Percentiles rank a stretch among this genome's conserved stretches.
phyloP scores from a whole-genome alignment of 768 basidiomycete genomes.

The Boletus speciosus region DNA sequence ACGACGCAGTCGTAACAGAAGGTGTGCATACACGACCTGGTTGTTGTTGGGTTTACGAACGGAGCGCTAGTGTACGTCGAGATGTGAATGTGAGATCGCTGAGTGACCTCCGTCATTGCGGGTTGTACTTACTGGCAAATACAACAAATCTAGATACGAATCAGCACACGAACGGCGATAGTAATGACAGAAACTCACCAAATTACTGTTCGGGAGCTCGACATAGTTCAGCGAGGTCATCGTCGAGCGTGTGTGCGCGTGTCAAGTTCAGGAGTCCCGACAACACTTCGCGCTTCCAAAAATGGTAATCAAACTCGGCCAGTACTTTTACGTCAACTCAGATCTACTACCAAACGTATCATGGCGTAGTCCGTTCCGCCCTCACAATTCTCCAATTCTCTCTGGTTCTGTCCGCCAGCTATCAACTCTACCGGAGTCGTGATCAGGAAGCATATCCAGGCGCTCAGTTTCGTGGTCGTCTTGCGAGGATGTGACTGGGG shows the following conservation, averaged over 20 bases:
- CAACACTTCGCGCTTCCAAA: neutral
- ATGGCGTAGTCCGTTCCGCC: neutral
- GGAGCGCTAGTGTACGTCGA: conserved; percentile 46
- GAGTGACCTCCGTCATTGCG: neutral
- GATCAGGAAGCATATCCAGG: too few relatives aligned
- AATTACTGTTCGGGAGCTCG: conserved; percentile 60
- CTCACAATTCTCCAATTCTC: too few relatives aligned
- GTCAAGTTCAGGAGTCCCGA: neutral
- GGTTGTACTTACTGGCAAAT: conserved; percentile 56
- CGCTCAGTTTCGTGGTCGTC: too few relatives aligned
- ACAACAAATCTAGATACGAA: conserved; percentile 59
- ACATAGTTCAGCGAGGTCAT: conserved; percentile 48
- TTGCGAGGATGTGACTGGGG: too few relatives aligned
- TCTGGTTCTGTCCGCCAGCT: too few relatives aligned
- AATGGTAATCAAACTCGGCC: conserved; percentile 13
- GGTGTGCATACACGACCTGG: conserved; percentile 75
- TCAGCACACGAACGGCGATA: neutral
- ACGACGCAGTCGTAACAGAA: conserved; percentile 82
- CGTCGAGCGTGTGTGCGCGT: conserved; percentile 8
- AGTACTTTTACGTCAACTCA: conserved; percentile 18
- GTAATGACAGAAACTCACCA: conserved; percentile 42
- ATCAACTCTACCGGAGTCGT: too few relatives aligned
- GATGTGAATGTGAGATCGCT: conserved; percentile 7
- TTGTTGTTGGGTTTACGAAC: conserved; percentile 73
- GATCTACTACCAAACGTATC: neutral